Evolutionary conservation across 495 filamentous ascomycete genomes (phyloP).

Genomic region (Podospora tetraspora): DNA sequence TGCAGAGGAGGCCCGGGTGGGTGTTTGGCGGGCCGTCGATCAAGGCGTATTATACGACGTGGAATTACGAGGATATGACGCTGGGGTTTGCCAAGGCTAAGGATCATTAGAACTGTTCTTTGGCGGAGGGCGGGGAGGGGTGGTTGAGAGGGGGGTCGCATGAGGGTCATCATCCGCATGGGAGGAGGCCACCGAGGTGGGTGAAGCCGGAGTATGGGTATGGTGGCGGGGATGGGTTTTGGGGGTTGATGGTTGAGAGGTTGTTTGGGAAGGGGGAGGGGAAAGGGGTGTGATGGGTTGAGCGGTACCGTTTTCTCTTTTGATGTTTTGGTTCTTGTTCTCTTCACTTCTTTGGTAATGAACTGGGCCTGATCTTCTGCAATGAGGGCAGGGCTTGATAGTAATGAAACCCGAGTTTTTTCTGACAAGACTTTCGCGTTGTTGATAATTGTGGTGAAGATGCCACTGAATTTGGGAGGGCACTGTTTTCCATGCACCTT

Average conservation of each 20-base stretch:
- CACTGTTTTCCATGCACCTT: too few relatives aligned
- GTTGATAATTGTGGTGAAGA: too few relatives aligned
- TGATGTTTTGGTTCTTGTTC: neutral
- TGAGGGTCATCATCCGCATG: neutral
- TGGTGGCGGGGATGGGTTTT: neutral
- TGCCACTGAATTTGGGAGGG: too few relatives aligned
- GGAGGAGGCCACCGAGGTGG: neutral
- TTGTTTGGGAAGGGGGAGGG: neutral
- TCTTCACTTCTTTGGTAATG: neutral
- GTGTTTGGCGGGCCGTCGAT: constrained; percentile 20
- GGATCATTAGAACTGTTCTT: neutral
- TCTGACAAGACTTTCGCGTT: too few relatives aligned
- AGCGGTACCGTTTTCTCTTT: neutral
- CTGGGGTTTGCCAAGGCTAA: constrained; percentile 20
- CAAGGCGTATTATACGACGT: constrained; percentile 26
- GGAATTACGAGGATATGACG: constrained; percentile 16
- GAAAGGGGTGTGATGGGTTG: neutral
- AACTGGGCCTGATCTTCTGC: too few relatives aligned
- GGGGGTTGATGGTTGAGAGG: neutral
- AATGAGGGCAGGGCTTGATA: too few relatives aligned
- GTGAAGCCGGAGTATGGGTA: neutral
- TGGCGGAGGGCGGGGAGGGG: neutral
- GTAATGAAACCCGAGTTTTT: neutral
- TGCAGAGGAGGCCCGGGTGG: constrained; percentile 19
- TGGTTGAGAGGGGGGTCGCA: neutral